These are phyloP conservation scores for Luffa aegyptiaca DNA, from an alignment of 306 rosid species.

Conservation along the genomic window DNA sequence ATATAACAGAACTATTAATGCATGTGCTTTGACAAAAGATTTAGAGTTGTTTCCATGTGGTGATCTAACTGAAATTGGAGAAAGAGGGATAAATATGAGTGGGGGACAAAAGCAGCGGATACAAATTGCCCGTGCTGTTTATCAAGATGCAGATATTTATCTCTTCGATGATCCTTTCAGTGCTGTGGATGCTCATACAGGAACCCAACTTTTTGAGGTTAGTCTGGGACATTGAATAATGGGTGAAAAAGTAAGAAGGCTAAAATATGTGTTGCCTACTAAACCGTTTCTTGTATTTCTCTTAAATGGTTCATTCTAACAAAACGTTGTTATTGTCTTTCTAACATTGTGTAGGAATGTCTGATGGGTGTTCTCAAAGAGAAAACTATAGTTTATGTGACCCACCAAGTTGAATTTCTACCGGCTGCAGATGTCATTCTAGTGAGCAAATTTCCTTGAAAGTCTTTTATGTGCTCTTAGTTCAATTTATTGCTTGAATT, in stretches of 20 bases:
- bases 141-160: conserved; percentile 76
- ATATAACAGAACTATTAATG: too few relatives aligned
- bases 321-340: neutral
- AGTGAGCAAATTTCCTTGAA: conserved; percentile 29
- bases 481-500: neutral
- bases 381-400: conserved; percentile 70
- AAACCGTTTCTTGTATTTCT: neutral
- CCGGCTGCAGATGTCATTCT: conserved; percentile 86
- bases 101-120: too few relatives aligned
- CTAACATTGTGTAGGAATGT: conserved; percentile 43
- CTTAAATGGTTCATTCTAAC: neutral
- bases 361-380: conserved; percentile 76
- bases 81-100: too few relatives aligned
- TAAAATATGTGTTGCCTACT: neutral
- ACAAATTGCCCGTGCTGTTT: conserved; percentile 72
- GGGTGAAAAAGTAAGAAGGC: too few relatives aligned
- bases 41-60: too few relatives aligned
- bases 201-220: conserved; percentile 82
- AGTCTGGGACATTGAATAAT: neutral
- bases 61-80: too few relatives aligned
- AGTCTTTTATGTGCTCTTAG: neutral
- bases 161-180: conserved; percentile 88
- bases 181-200: conserved; percentile 97
- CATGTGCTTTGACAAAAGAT: too few relatives aligned
- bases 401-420: conserved; percentile 96